Conservation (phyloP, 2,329 filamentous ascomycete genomes). For the Fusarium robinianum region DNA sequence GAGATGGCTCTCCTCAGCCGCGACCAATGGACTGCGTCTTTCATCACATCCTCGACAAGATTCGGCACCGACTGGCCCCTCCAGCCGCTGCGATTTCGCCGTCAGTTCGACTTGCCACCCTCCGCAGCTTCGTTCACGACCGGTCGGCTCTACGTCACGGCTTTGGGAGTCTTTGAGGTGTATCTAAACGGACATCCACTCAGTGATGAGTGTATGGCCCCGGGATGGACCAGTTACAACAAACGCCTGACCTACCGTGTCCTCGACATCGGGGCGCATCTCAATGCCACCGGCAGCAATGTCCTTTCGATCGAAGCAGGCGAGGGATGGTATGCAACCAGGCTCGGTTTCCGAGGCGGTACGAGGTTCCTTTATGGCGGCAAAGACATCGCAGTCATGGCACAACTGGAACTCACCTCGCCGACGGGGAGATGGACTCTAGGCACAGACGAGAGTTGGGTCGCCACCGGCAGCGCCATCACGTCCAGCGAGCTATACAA, state of each 20-base stretch:
- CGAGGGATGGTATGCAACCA: constrained; percentile 52
- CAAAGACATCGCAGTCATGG: constrained; percentile 42
- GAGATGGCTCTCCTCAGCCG: too few species aligned
- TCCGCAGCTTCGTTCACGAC: too few species aligned
- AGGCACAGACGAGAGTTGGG: constrained; percentile 45
- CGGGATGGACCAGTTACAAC: constrained; percentile 56
- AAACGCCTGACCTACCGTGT: constrained; percentile 53
- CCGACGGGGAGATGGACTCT: constrained; percentile 16
- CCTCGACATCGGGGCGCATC: constrained; percentile 50
- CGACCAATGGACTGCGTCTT: too few species aligned
- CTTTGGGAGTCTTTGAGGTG: constrained; percentile 48
- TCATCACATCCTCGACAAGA: too few species aligned
- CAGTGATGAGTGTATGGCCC: constrained; percentile 46
- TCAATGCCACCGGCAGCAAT: constrained; percentile 39
- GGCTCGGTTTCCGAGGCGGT: constrained; percentile 34
- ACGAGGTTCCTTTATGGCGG: constrained; percentile 38
- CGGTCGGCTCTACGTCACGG: too few species aligned
- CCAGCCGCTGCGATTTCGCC: too few species aligned
- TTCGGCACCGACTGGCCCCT: too few species aligned
- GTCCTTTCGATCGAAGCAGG: constrained; percentile 46
- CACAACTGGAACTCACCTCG: constrained; percentile 43
- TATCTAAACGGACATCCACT: constrained; percentile 49
- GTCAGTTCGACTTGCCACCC: too few species aligned
- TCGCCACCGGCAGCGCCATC: not conserved
- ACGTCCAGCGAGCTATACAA: constrained; percentile 7